Evolutionary conservation across 768 basidiomycete genomes (phyloP).

Genomic region (Pulveroboletus sp.): DNA sequence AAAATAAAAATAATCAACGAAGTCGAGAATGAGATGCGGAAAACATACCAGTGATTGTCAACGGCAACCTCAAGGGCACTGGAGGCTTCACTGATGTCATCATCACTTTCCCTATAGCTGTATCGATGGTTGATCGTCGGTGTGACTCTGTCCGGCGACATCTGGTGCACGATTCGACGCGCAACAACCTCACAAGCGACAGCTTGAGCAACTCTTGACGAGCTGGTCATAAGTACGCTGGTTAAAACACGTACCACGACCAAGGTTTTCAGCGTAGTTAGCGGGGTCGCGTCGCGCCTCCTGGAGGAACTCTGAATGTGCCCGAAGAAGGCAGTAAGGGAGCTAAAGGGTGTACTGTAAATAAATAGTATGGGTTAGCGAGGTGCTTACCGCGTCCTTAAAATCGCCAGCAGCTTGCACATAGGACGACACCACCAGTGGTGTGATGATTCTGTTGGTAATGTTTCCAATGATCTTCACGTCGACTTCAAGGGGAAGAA

Average conservation of each 20-base stretch:
- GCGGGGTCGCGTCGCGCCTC: constrained; percentile 80
- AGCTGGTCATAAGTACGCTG: neutral
- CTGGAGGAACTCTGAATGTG: constrained; percentile 73
- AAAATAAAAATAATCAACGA: neutral
- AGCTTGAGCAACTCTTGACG: constrained; percentile 38
- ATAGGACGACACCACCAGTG: constrained; percentile 72
- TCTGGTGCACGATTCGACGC: constrained; percentile 68
- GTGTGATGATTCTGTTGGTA: constrained; percentile 81
- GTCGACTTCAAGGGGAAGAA: constrained; percentile 81
- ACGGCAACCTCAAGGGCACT: constrained; percentile 89
- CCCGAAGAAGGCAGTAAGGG: constrained; percentile 76
- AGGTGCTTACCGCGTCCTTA: constrained; percentile 61
- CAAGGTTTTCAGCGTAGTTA: constrained; percentile 81
- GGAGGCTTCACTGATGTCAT: constrained; percentile 65
- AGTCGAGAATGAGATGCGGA: neutral
- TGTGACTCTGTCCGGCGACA: constrained; percentile 58
- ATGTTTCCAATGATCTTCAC: constrained; percentile 60
- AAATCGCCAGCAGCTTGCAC: constrained; percentile 84
- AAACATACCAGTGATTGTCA: constrained; percentile 74
- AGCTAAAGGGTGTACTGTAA: constrained; percentile 41
- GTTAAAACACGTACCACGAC: constrained; percentile 52
- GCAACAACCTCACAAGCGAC: constrained; percentile 83
- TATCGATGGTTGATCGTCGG: constrained; percentile 77
- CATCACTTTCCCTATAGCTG: constrained; percentile 66
- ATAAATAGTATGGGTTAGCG: neutral